phyloP scores from a whole-genome alignment of 2,329 filamentous ascomycete genomes.

The Verticillium longisporum region DNA sequence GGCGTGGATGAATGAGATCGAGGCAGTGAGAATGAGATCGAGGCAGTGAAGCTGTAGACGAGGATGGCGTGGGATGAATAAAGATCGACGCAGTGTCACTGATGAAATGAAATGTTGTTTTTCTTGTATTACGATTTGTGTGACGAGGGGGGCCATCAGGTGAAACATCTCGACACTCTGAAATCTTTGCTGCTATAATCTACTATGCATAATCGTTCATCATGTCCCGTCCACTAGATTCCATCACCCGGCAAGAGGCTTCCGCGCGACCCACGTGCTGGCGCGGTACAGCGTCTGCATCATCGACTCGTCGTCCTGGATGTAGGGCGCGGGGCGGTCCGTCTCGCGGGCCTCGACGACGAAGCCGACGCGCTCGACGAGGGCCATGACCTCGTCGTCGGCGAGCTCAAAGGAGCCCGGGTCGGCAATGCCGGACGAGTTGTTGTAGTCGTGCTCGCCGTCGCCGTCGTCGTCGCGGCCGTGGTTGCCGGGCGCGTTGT shows the following conservation, averaged over 20 bases:
- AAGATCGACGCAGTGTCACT: too few relatives aligned
- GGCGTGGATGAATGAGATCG: background rate
- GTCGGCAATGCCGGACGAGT: constrained; percentile 68
- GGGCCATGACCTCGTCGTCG: constrained; percentile 75
- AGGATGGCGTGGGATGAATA: too few relatives aligned
- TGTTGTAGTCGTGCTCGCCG: constrained; percentile 39
- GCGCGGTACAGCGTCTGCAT: constrained; percentile 74
- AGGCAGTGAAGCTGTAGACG: too few relatives aligned
- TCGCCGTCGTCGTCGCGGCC: constrained; percentile 44
- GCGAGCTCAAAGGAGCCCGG: constrained; percentile 86
- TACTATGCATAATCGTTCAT: too few relatives aligned
- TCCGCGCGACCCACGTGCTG: constrained; percentile 80
- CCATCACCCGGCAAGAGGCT: constrained; percentile 31
- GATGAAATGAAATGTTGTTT: too few relatives aligned
- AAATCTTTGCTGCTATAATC: too few relatives aligned
- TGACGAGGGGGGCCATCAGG: too few relatives aligned
- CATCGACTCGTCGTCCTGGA: constrained; percentile 81
- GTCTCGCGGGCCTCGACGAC: constrained; percentile 56
- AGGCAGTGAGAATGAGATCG: too few relatives aligned
- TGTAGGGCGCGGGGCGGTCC: constrained; percentile 70
- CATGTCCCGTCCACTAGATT: background rate
- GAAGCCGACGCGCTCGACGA: constrained; percentile 74
- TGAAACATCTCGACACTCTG: too few relatives aligned
- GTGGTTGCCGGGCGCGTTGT: constrained; percentile 55
- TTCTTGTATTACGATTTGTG: too few relatives aligned